Conservation (phyloP, 2,329 filamentous ascomycete species). For the Nothophoma quercina region DNA sequence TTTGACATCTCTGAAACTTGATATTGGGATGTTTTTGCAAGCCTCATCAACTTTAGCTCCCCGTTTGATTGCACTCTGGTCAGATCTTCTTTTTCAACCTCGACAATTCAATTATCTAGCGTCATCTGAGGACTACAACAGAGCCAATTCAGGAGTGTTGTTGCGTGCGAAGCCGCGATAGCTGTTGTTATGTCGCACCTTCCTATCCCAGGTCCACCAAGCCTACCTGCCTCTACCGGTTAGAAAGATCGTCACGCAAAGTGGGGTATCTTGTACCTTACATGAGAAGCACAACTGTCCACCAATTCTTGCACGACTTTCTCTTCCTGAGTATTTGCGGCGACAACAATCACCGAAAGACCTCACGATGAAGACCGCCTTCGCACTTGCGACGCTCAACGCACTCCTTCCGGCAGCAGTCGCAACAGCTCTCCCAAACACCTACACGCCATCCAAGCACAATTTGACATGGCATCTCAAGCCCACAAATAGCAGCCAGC, state of each 20-base stretch:
- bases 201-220: neutral
- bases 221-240: constrained; percentile 10
- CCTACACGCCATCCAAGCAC: neutral
- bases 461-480: constrained; percentile 29
- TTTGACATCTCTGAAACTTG: too few species aligned
- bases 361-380: too few species aligned
- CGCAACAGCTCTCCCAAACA: neutral
- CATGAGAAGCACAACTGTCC: neutral
- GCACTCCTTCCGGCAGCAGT: neutral
- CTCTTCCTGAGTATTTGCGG: neutral
- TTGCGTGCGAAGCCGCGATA: neutral
- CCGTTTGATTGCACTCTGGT: too few species aligned
- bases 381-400: neutral
- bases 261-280: constrained; percentile 4
- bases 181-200: neutral
- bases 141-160: neutral
- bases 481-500: constrained; percentile 34
- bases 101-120: too few species aligned
- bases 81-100: too few species aligned
- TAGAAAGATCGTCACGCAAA: constrained; percentile 9
- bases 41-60: too few species aligned
- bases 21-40: too few species aligned
- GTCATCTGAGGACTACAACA: too few species aligned
- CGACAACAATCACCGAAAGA: neutral
- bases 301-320: neutral